phyloP scores from a whole-genome alignment of 2,329 filamentous ascomycete species.

The Alternaria gaisen region DNA sequence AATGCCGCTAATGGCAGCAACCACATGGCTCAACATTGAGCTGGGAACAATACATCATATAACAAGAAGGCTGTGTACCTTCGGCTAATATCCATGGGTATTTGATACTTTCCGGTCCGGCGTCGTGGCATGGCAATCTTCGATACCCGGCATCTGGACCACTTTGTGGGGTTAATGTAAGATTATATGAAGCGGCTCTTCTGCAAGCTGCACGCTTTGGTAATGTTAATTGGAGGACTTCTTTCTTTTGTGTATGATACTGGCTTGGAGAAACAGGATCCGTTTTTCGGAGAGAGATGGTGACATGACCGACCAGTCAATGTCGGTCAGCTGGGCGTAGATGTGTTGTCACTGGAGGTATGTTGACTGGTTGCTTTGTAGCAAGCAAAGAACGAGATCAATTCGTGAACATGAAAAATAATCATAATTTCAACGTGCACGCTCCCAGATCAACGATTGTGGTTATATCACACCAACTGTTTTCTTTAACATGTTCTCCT shows the following conservation, averaged over 20 bases:
- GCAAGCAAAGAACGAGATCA: neutral
- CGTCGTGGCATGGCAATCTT: conserved; percentile 13
- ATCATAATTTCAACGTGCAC: neutral
- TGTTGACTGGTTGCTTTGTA: neutral
- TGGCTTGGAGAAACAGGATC: conserved; percentile 16
- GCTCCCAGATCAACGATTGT: neutral
- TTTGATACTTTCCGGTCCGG: conserved; percentile 8
- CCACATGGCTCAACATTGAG: conserved; percentile 31
- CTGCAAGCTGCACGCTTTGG: conserved; percentile 2
- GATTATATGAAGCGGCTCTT: conserved; percentile 15
- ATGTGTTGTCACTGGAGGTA: neutral
- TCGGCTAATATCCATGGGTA: conserved; percentile 6
- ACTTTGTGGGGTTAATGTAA: conserved; percentile 17
- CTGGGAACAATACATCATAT: neutral
- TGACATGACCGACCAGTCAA: neutral
- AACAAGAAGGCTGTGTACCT: conserved; percentile 5
- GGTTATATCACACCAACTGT: neutral
- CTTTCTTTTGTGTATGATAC: conserved; percentile 23
- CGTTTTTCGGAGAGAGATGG: neutral
- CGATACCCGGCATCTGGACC: conserved; percentile 10
- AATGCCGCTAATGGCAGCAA: conserved; percentile 30
- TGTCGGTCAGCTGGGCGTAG: neutral
- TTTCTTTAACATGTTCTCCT: neutral
- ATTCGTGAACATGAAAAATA: neutral
- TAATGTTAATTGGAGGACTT: neutral